Conservation (phyloP, 1,284 basidiomycete species). For the Volvariella surrecta region DNA sequence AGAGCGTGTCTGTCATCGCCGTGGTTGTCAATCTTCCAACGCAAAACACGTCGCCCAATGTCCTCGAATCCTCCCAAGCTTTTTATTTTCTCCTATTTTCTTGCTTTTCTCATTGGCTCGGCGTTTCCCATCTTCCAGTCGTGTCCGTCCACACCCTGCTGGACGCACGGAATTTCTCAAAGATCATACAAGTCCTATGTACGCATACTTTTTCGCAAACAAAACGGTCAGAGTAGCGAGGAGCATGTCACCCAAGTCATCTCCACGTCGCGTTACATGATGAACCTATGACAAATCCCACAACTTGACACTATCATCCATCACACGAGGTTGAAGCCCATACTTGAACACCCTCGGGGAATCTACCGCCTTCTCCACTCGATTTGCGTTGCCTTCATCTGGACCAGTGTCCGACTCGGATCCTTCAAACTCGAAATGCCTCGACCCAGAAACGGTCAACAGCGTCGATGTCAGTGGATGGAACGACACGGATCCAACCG, state of each 20-base stretch:
- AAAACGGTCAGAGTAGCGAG: too few species aligned
- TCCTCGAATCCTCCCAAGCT: conserved; percentile 1
- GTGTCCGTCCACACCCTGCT: too few species aligned
- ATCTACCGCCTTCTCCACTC: too few species aligned
- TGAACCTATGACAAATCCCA: too few species aligned
- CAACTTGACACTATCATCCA: too few species aligned
- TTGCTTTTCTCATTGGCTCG: conserved; percentile 22
- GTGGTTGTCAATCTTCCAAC: background rate
- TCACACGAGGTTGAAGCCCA: too few species aligned
- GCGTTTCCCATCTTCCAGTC: conserved; percentile 27
- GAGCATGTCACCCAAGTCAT: too few species aligned
- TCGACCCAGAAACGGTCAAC: conserved; percentile 58
- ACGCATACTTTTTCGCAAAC: too few species aligned
- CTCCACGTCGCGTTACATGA: too few species aligned
- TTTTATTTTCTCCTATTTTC: conserved; percentile 8
- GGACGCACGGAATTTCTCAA: too few species aligned
- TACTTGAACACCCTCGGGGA: too few species aligned
- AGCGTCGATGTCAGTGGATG: conserved; percentile 46
- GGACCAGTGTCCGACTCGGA: background rate
- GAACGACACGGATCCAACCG: conserved; percentile 54
- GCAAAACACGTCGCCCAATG: background rate
- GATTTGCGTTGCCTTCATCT: background rate
- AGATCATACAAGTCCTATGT: too few species aligned
- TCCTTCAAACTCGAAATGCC: conserved; percentile 36
- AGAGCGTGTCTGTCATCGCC: conserved; percentile 12